Conservation (phyloP, 805 yeast species). For the Kodamaea lidongshanica region DNA sequence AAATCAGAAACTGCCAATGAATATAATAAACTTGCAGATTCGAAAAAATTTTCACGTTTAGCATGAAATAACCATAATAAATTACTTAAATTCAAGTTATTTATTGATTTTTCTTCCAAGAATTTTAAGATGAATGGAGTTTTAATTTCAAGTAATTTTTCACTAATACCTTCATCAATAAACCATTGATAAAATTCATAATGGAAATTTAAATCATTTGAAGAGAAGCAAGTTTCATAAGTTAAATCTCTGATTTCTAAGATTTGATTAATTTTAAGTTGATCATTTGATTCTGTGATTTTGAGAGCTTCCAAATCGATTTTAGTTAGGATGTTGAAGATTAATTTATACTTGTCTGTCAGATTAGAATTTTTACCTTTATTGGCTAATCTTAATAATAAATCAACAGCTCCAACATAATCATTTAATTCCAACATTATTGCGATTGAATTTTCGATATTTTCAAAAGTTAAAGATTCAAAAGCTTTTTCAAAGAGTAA, state of each 20-base stretch:
- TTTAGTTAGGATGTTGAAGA: slow-evolving; percentile 68
- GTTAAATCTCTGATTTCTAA: slow-evolving; percentile 62
- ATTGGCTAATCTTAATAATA: slow-evolving; percentile 69
- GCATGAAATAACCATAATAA: slow-evolving; percentile 86
- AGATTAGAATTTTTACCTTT: slow-evolving; percentile 23
- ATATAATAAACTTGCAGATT: slow-evolving; percentile 74
- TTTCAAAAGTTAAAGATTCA: slow-evolving; percentile 70
- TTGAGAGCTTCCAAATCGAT: slow-evolving; percentile 61
- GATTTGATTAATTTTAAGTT: slow-evolving; percentile 43
- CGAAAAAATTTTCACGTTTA: slow-evolving; percentile 66
- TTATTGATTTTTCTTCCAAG: slow-evolving; percentile 58
- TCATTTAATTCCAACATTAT: slow-evolving; percentile 74
- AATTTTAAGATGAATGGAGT: slow-evolving; percentile 78
- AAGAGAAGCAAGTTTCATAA: slow-evolving; percentile 66
- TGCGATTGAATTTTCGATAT: slow-evolving; percentile 70
- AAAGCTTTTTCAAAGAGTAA: slow-evolving; percentile 73
- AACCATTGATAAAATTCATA: slow-evolving; percentile 92
- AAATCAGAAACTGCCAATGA: slow-evolving; percentile 70
- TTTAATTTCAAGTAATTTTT: slow-evolving; percentile 68
- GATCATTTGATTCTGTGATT: slow-evolving; percentile 29
- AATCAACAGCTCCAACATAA: slow-evolving; percentile 80
- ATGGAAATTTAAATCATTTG: slow-evolving; percentile 81
- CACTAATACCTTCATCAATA: slow-evolving; percentile 68
- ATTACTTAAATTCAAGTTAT: slow-evolving; percentile 69
- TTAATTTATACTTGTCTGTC: slow-evolving; percentile 62